Base-by-base conservation (phyloP, 2,329 filamentous ascomycete species). In the Chaetothyriales sp. region DNA sequence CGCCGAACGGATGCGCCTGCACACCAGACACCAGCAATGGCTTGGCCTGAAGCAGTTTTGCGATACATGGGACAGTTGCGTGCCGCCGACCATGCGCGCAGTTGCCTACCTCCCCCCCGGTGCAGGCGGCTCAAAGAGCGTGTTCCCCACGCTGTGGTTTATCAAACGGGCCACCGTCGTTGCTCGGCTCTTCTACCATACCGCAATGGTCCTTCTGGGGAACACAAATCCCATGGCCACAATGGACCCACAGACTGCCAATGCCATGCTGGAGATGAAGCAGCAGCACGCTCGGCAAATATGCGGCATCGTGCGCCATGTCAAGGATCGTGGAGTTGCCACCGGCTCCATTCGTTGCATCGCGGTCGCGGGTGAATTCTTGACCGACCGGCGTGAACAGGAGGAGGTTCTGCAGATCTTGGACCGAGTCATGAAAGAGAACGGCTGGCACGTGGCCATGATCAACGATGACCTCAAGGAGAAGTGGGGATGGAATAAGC, bases 71-170 rank as follows among this genome's bases (percentile, higher is more conserved):
- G 83, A 86, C 58, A 75, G 78, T 49, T 78, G 76, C 50, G 84
- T 88, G 28, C 90, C 90, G 1, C 76, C 84, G 51, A 88, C 86
- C 1, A 95, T 97, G 88, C 83, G 86, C 59, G 86, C 89, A 0
- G 80, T 94, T 66, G 86, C 83, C 1, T 89, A 87, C 64, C 69
- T 92, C 1, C 78, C 83, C 52, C 75, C 84, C 1, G 77, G 78
- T 53, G 80, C 85, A 60, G 82, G 82, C 0, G 74, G 72, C 28
- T 77, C 78, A 1, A 83, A 82, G 58, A 94, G 87, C 2, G 70
- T 78, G 1, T 95, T 95, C 61, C 89, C 90, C 0, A 85, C 92
- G 64, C 78, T 95, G 43, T 95, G 89, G 85, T 86, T 94, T 49
- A 81, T 90, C 61, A 92, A 92, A 67, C 79, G 86, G 52, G 78